Percentiles rank a stretch among this genome's conserved stretches.
phyloP scores from a whole-genome alignment of 345 rosid genomes.

The Carallia brachiata region DNA sequence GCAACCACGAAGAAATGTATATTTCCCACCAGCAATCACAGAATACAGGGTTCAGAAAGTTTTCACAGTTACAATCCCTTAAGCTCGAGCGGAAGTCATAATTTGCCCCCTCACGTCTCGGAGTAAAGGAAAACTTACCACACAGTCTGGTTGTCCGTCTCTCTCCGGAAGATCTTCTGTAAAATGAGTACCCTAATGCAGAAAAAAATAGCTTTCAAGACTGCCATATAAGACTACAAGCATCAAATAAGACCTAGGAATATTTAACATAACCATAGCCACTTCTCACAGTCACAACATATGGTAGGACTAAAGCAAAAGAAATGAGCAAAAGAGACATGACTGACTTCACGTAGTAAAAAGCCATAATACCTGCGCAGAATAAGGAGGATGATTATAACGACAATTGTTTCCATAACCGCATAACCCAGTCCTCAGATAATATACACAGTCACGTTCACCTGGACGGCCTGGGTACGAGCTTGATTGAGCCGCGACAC shows the following conservation, averaged over 20 bases:
- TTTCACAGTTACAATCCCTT: no score
- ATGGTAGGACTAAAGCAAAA: background rate
- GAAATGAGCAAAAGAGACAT: background rate
- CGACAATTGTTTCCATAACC: conserved; percentile 72
- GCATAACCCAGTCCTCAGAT: conserved; percentile 64
- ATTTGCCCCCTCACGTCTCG: background rate
- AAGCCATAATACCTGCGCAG: conserved; percentile 14
- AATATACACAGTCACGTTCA: conserved; percentile 63
- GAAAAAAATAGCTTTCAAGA: background rate
- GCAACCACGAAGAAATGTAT: no score
- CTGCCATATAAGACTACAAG: background rate
- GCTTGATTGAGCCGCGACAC: conserved; percentile 10
- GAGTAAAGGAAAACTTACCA: background rate
- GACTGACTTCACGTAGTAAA: background rate
- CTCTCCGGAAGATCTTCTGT: conserved; percentile 5
- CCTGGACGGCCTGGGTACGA: conserved; percentile 77
- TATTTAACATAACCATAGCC: background rate
- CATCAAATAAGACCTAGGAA: background rate
- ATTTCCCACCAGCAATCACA: no score
- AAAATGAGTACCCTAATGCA: background rate
- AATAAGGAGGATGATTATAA: conserved; percentile 64
- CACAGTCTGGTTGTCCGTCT: conserved; percentile 2
- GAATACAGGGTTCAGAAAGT: no score
- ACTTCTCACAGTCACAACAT: background rate
- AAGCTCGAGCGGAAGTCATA: background rate